Conservation (phyloP, 768 basidiomycete genomes). For the Russula brevipes region DNA sequence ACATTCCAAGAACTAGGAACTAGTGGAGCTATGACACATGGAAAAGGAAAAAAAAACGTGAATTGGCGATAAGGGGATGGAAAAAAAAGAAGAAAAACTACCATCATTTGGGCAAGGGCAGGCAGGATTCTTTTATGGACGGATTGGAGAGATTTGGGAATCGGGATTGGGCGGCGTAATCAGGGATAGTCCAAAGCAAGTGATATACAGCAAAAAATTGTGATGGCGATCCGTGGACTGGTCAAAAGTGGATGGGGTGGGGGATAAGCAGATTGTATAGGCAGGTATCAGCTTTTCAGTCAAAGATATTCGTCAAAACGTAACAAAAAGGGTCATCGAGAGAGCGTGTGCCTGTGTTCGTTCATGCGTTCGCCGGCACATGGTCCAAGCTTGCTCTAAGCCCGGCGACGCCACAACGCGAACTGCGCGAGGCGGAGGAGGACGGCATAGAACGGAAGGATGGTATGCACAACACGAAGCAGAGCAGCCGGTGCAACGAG, state of each 20-base stretch:
- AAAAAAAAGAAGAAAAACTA: background rate
- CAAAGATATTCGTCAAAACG: slow-evolving; percentile 9
- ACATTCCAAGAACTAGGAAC: slow-evolving; percentile 5
- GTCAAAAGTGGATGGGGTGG: background rate
- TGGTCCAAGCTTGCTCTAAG: slow-evolving; percentile 8
- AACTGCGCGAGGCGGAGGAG: slow-evolving; percentile 19
- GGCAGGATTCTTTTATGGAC: background rate
- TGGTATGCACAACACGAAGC: slow-evolving; percentile 14
- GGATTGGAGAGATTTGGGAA: slow-evolving; percentile 1
- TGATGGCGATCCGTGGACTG: slow-evolving; percentile 15
- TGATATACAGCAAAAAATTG: slow-evolving; percentile 23
- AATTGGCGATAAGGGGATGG: background rate
- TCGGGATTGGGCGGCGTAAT: background rate
- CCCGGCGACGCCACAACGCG: slow-evolving; percentile 8
- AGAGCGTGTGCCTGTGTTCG: background rate
- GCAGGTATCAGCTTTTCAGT: slow-evolving; percentile 17
- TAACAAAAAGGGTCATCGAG: background rate
- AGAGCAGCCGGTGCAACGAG: slow-evolving; percentile 12
- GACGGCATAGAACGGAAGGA: slow-evolving; percentile 22
- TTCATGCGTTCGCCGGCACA: background rate
- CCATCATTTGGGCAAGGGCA: background rate
- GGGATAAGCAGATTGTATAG: slow-evolving; percentile 8
- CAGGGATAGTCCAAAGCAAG: slow-evolving; percentile 2
- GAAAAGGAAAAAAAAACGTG: background rate
- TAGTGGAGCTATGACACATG: slow-evolving; percentile 10